Conservation (phyloP, 2,329 filamentous ascomycete species). For the Venturia aucupariae region DNA sequence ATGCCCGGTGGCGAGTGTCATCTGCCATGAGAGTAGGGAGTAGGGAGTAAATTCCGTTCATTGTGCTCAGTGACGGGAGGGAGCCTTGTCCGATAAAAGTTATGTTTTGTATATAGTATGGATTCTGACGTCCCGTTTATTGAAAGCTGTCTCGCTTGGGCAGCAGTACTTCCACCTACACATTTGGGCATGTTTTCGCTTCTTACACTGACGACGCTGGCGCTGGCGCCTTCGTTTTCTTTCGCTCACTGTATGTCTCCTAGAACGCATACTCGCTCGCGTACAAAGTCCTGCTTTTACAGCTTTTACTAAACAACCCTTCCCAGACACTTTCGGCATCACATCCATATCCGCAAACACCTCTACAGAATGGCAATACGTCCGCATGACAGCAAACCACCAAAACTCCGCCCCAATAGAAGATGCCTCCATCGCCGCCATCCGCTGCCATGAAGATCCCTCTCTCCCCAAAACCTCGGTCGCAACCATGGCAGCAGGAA, state of each 20-base stretch:
- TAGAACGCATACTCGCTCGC: not conserved
- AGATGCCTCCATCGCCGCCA: slow-evolving; percentile 24
- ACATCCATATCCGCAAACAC: not conserved
- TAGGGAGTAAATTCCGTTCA: no score
- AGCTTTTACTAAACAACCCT: not conserved
- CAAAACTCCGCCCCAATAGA: slow-evolving; percentile 24
- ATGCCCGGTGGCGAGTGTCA: no score
- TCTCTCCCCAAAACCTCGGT: slow-evolving; percentile 21
- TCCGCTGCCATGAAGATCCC: slow-evolving; percentile 28
- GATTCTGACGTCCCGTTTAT: not conserved
- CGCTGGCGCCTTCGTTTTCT: slow-evolving; percentile 1
- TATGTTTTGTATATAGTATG: not conserved
- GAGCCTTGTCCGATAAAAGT: no score
- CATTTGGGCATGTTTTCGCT: not conserved
- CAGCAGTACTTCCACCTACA: not conserved
- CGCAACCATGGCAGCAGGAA: slow-evolving; percentile 17
- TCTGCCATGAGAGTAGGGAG: no score
- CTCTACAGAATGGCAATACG: slow-evolving; percentile 24
- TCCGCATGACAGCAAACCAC: slow-evolving; percentile 26
- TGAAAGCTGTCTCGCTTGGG: not conserved
- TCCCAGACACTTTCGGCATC: not conserved
- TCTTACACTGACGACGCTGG: not conserved
- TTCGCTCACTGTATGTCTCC: not conserved
- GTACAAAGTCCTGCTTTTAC: not conserved
- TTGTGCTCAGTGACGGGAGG: no score